Evolutionary conservation across 768 basidiomycete genomes (phyloP).

Genomic region (Chiua virens): DNA sequence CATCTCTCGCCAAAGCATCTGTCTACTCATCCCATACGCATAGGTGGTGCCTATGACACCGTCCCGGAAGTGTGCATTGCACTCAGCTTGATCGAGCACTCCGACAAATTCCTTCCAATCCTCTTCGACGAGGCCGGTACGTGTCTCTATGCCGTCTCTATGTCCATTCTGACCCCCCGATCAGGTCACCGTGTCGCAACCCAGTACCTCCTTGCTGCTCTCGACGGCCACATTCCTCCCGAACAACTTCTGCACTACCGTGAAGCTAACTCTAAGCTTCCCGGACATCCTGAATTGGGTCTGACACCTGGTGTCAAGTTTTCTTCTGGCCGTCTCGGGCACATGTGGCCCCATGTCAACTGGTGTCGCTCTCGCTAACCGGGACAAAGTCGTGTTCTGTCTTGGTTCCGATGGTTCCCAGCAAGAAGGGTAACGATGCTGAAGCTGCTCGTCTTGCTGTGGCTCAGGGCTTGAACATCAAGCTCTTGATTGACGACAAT

Average conservation of each 20-base stretch:
- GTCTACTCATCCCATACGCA: conserved; percentile 14
- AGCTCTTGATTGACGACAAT: conserved; percentile 87
- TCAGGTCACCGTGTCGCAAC: conserved; percentile 88
- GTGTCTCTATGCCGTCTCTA: conserved; percentile 17
- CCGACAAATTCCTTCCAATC: conserved; percentile 63
- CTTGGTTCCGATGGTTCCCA: conserved; percentile 90
- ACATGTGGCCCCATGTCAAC: conserved; percentile 89
- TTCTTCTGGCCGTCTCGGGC: conserved; percentile 89
- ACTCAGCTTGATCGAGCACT: conserved; percentile 65
- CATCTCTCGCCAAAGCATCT: background rate
- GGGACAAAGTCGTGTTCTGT: conserved; percentile 74
- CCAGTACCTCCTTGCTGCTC: conserved; percentile 79
- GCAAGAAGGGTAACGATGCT: conserved; percentile 89
- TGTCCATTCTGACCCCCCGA: background rate
- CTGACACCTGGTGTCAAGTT: conserved; percentile 92
- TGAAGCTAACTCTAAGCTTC: conserved; percentile 81
- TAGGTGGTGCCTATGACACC: conserved; percentile 69
- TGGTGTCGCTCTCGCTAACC: conserved; percentile 81
- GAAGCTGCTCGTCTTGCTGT: conserved; percentile 88
- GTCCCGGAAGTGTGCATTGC: conserved; percentile 84
- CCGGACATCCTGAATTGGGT: conserved; percentile 87
- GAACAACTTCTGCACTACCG: conserved; percentile 86
- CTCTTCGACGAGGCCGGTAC: conserved; percentile 82
- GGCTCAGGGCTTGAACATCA: conserved; percentile 79
- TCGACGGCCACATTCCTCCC: conserved; percentile 67